Base-by-base conservation (phyloP, 2,329 filamentous ascomycete species). In the Fusarium sp. region DNA sequence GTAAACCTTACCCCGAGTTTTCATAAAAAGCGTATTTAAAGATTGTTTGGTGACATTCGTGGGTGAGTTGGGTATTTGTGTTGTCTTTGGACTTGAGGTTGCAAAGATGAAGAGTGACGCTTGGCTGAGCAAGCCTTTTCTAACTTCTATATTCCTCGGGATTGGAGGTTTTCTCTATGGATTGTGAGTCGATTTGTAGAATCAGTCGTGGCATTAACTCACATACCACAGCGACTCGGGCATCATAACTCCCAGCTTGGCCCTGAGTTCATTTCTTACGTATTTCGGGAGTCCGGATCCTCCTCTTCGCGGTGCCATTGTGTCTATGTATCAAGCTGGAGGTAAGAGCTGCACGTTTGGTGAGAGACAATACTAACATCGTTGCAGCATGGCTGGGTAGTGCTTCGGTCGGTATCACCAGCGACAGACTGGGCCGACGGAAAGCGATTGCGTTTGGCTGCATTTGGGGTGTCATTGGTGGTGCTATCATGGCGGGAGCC, bases 91-190 rank as follows among this genome's bases (percentile, higher is more conserved):
- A n/a, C 4, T 17, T n/a, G 4, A 1, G 2, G 0, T 9, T 12
- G 7, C 4, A 49, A 55, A 65, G 3, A 74, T 77, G 73, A 73
- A 71, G 68, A 69, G 52, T 20, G 56, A 65, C 60, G 74, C 68
- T 38, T 77, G 76, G 76, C 45, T 80, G 7, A 79, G 75, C 49
- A 80, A 79, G 65, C 74, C 78, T 2, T 80, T 80, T 52, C 50
- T 80, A 5, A 80, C 79, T 2, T 77, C 79, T 3, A 49, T 80
- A 17, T 77, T 80, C 24, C 68, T 81, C 3, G 79, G 79, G 20
- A 74, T 79, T n/a, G 79, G 79, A 32, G 79, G 78, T 0, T 80
- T 80, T 52, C 76, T 80, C 28, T 80, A 80, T 53, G 79, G 79
- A 56, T 80, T 73, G 77, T 78, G 26, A 68, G 76, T 65, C 8